These are phyloP conservation scores for Trichoderma orchidacearum DNA, from an alignment of 495 filamentous ascomycete genomes.

Conservation along the genomic window DNA sequence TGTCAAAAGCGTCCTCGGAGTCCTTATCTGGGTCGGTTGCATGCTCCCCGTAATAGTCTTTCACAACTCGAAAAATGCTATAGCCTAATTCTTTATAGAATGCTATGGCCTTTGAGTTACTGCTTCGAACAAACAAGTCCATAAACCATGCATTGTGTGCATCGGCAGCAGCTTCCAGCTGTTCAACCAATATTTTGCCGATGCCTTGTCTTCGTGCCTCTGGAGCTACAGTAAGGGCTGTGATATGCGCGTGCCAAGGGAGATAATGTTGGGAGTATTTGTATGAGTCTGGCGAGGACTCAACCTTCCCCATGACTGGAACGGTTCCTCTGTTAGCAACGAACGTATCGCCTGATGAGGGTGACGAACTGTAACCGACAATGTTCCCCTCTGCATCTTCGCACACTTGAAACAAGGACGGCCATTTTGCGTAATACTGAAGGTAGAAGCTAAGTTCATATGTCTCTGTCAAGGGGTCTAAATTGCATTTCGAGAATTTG, in stretches of 20 bases:
- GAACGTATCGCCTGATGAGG: not conserved
- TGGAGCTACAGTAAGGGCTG: conserved; percentile 83
- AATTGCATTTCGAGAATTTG: conserved; percentile 69
- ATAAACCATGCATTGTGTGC: conserved; percentile 84
- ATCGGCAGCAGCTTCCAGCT: conserved; percentile 70
- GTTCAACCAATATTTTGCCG: conserved; percentile 62
- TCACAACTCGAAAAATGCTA: conserved; percentile 73
- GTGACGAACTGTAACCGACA: conserved; percentile 76
- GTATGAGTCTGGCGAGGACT: conserved; percentile 65
- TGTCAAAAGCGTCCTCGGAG: conserved; percentile 84
- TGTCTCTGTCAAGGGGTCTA: conserved; percentile 90
- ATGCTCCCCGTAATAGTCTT: conserved; percentile 66
- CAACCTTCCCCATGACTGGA: conserved; percentile 89
- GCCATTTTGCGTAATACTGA: conserved; percentile 90
- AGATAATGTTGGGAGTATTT: conserved; percentile 70
- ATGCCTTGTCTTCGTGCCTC: conserved; percentile 74
- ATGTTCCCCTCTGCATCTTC: conserved; percentile 71
- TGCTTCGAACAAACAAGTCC: conserved; percentile 81
- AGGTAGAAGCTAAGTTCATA: conserved; percentile 93
- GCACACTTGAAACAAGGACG: conserved; percentile 76
- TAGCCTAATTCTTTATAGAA: conserved; percentile 89
- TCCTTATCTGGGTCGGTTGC: conserved; percentile 53
- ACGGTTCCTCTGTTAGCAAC: not conserved
- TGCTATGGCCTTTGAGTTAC: conserved; percentile 71
- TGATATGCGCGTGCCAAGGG: conserved; percentile 97